phyloP scores from a whole-genome alignment of 2,329 filamentous ascomycete species.

The Verticillium isaacii region DNA sequence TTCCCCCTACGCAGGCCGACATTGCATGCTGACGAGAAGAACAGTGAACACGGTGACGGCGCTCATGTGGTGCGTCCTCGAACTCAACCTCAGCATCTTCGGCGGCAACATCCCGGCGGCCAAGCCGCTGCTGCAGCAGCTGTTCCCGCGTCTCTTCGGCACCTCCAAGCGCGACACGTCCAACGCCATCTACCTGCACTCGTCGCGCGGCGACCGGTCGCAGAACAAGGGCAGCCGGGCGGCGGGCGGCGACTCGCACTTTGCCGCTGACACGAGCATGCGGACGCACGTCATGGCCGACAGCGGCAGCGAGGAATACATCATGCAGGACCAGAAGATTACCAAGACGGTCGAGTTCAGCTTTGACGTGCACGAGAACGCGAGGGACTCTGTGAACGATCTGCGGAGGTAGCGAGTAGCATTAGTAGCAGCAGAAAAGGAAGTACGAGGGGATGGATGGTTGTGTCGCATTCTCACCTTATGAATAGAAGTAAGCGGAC shows the following conservation, averaged over 20 bases:
- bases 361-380: conserved; percentile 3
- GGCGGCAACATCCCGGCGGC: conserved; percentile 18
- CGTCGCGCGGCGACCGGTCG: neutral
- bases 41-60: conserved; percentile 13
- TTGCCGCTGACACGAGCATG: neutral
- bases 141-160: conserved; percentile 14
- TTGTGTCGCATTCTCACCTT: neutral
- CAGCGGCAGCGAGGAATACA: conserved; percentile 11
- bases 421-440: neutral
- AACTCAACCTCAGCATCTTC: conserved; percentile 20
- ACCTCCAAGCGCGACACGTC: conserved; percentile 1
- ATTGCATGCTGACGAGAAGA: conserved; percentile 10
- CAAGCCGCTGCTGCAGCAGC: conserved; percentile 16
- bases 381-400: neutral
- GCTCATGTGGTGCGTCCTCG: conserved; percentile 18
- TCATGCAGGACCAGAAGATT: conserved; percentile 9
- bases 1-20: neutral
- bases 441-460: neutral
- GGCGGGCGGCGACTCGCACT: conserved; percentile 2
- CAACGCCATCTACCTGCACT: neutral
- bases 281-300: conserved; percentile 1
- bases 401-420: neutral
- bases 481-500: neutral
- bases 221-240: neutral
- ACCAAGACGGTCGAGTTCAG: conserved; percentile 12